Base-by-base conservation (phyloP, 495 filamentous ascomycete genomes). In the Talaromyces wortmannii region DNA sequence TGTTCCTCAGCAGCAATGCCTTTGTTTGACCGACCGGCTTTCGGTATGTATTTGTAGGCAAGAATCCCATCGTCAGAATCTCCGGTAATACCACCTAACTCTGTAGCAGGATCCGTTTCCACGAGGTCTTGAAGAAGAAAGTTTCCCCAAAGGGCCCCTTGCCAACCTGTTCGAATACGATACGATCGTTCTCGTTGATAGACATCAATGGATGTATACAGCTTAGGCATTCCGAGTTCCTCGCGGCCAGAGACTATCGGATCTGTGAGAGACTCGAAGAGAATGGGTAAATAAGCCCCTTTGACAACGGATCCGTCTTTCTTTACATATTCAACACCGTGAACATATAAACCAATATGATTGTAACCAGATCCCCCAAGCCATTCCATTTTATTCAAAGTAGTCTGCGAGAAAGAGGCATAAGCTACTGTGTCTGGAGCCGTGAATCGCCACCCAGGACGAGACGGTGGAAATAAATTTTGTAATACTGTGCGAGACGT, bases 401-500 rank as follows among this genome's bases (percentile, higher is more conserved):
- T 78, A 6, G 75, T 79, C 33, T 69, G 65, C 2, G 66, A 72
- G 62, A 82, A 76, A 45, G 64, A 75, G 2, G 81, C 81, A 30
- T 71, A 72, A 16, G 74, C 77, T 0, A 79, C 70, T 0, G 80
- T 82, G 29, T 67, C 74, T 0, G 75, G 73, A 8, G 58, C 65
- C 10, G 62, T 73, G 62, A 83, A 84, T 10, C 66, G 36, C 32
- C 31, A 52, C 0, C 32, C 31, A 63, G 48, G 74, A 74, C 29
- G 61, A 52, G 42, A 67, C 32, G 56, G 69, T 50, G 66, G 80
- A 43, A 84, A 76, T 0, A 83, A 63, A 31, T 80, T 82, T 50
- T 83, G 73, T 0, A 85, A 72, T n/a, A 81, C 63, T 0, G 82
- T 84, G 0, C 77, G 63, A 23, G 78, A 82, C 1, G 81, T 81